Base-by-base conservation (phyloP, 805 yeast genomes). In the Candida tammaniensis region DNA sequence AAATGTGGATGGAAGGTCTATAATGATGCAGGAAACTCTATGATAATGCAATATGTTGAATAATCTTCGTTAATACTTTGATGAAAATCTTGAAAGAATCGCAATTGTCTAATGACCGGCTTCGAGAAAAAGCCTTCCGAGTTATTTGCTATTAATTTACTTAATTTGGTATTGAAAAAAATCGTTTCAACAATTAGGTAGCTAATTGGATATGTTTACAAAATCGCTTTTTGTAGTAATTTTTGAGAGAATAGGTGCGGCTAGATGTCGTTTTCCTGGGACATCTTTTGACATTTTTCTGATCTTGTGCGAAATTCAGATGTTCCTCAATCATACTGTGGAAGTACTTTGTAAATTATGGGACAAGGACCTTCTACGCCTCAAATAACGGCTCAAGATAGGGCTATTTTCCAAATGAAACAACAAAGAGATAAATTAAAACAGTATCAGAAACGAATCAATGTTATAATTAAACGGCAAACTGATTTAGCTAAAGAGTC, bases 391-490 rank as follows among this genome's bases (percentile, higher is more conserved):
- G 70, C 80, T 23, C 89, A 88, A 47, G 98, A 93, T 52, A 76
- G 70, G 51, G 96, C 97, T 0, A 75, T 93, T 8, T 70, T 87
- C 44, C 93, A 89, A 52, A 69, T 93, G 47, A 93, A 93, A 55
- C 65, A 84, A 24, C 97, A 94, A 48, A 69, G 96, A 40, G 98
- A 93, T 59, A 82, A 81, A 43, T 70, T 93, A 15, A 76, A 76
- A 46, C 85, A 82, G 55, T 85, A 88, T 44, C 84, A 79, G 48
- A 64, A 64, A 29, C 75, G 77, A 40, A 72, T 89, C 23, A 64
- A 67, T 18, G 56, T 60, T 0, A 73, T 86, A 4, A 72, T 86
- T 12, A 68, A 65, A 8, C 64, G 75, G 21, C 97, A 93, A 56
- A 68, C 67, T 2, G 64, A 65, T 27, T 55, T 81, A 10, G 93